A percentile compares a stretch with the other conserved stretches of the same genome.
Evolutionary conservation across 495 filamentous ascomycete genomes (phyloP).

Genomic region (Lasiosphaeria hispida): DNA sequence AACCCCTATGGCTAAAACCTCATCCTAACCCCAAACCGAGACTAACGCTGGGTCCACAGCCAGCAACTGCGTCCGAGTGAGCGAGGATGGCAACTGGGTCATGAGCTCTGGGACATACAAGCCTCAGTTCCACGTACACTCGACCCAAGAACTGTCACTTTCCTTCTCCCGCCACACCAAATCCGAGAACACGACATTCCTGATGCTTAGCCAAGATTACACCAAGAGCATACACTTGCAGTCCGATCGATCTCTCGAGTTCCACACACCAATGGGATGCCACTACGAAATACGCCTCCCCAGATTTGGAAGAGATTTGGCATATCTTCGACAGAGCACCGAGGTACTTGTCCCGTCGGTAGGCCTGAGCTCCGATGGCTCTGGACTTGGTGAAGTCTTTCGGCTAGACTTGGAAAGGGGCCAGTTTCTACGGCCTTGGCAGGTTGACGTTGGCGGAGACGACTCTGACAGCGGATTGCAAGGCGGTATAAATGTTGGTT

Average conservation of each 20-base stretch:
- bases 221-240: constrained; percentile 94
- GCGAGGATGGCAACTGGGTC: constrained; percentile 96
- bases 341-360: constrained; percentile 87
- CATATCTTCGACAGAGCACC: constrained; percentile 79
- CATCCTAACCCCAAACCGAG: not conserved
- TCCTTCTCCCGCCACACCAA: constrained; percentile 92
- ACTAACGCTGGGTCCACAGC: constrained; percentile 40
- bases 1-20: not conserved
- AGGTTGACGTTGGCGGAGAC: constrained; percentile 81
- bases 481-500: constrained; percentile 74
- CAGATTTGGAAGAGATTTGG: constrained; percentile 85
- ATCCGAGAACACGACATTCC: constrained; percentile 89
- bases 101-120: constrained; percentile 96
- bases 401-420: constrained; percentile 80
- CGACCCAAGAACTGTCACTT: constrained; percentile 86
- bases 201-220: constrained; percentile 89
- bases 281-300: constrained; percentile 87
- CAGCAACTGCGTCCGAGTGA: constrained; percentile 85
- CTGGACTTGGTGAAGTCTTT: constrained; percentile 81
- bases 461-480: constrained; percentile 71
- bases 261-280: constrained; percentile 86
- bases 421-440: constrained; percentile 77
- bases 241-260: constrained; percentile 84
- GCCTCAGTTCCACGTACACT: constrained; percentile 94
- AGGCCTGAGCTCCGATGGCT: constrained; percentile 73